Conservation (phyloP, 495 filamentous ascomycete genomes). For the Penicillium ochrochloron region DNA sequence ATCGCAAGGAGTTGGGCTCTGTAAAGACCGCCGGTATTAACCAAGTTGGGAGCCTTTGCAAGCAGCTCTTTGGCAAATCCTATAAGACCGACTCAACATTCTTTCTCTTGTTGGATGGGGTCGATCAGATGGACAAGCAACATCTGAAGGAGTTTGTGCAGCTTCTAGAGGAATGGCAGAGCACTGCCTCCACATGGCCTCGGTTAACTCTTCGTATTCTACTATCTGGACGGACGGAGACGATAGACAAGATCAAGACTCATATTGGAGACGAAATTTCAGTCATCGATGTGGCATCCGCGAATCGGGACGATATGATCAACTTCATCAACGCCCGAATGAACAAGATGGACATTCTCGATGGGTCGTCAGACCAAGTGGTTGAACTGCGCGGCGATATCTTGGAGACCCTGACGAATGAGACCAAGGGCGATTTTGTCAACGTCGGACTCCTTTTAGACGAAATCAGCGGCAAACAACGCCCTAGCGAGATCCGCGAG, state of each 20-base stretch:
- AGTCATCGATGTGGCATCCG: constrained; percentile 18
- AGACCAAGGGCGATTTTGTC: constrained; percentile 27
- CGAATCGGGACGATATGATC: constrained; percentile 20
- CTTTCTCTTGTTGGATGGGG: constrained; percentile 23
- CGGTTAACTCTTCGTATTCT: constrained; percentile 24
- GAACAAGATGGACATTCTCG: constrained; percentile 27
- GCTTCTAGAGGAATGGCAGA: constrained; percentile 11
- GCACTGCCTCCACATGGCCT: constrained; percentile 11
- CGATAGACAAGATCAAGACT: constrained; percentile 14
- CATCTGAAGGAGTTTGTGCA: constrained; percentile 20
- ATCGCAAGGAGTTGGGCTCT: constrained; percentile 23
- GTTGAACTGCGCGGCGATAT: constrained; percentile 18
- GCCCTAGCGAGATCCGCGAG: constrained; percentile 27
- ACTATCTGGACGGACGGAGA: constrained; percentile 15
- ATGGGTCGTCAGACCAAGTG: constrained; percentile 18
- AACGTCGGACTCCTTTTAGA: constrained; percentile 25
- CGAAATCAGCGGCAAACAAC: constrained; percentile 27
- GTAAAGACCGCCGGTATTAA: constrained; percentile 14
- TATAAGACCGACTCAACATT: constrained; percentile 28
- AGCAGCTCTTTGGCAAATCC: constrained; percentile 23
- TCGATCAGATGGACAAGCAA: constrained; percentile 16
- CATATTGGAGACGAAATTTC: constrained; percentile 13
- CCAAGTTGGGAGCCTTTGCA: constrained; percentile 15
- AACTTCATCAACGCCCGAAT: constrained; percentile 24
- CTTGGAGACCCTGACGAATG: constrained; percentile 13